Evolutionary conservation across 257 asterid genomes (phyloP), one percentile per base, ranked within the genome.

Genomic region (Lycium ferocissimum): DNA sequence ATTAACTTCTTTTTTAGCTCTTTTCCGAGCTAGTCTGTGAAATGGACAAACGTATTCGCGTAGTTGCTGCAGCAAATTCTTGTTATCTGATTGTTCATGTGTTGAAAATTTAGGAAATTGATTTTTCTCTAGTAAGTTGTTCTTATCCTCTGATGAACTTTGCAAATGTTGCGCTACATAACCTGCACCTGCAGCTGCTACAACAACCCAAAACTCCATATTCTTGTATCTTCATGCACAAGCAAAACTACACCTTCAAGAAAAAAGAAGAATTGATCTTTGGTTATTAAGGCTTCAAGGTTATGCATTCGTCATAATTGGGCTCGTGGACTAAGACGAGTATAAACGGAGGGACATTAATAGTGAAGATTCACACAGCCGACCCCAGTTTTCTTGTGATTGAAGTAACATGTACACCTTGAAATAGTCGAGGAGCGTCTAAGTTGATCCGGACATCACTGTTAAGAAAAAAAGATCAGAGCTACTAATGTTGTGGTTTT

Each of bases 181-280:
- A 85, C 96, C 97, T 61, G 95, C 98, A 80, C 93, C 97, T 82
- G 96, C 96, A 71, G 95, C 96, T n/a, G 94, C 97, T 84, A 97
- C 97, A 70, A 94, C 90, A 79, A 91, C 91, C 95, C 98, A 92
- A 66, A 94, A 91, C 89, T 94, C 97, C 98, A 92, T 92, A 45
- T 5, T 43, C 14, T 54, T 33, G 26, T 0, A 58, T 18, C 69
- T 35, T 86, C 43, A 75, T 85, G 65, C 58, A 66, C 45, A 56
- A 11, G 65, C 38, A 37, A 66, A 38, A 71, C 61, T 79, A 78
- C 47, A 65, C 17, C 83, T 63, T 63, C 71, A 20, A 4, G 14
- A 51, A 8, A 51, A 13, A 10, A 51, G 14, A 57, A 57, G 51
- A 84, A 58, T 79, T 67, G 62, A 57, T 57, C 62, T 57, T 57